These are phyloP conservation scores for Fusarium goolgardi DNA, from an alignment of 2,329 filamentous ascomycete species.

Conservation along the genomic window DNA sequence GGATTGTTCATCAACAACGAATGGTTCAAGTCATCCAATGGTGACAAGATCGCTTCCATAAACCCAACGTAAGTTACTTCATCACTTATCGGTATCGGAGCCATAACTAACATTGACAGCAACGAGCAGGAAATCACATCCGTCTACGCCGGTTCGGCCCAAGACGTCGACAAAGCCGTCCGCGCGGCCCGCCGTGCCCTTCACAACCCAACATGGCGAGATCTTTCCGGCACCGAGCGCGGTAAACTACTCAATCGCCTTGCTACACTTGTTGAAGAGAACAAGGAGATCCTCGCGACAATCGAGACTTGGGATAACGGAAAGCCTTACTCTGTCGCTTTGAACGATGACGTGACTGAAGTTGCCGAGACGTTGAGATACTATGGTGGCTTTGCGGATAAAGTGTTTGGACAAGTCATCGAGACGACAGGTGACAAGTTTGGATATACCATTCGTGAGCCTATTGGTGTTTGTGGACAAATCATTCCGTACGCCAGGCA, in stretches of 20 bases:
- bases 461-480: conserved; percentile 78
- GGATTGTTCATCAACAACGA: conserved; percentile 84
- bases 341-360: conserved; percentile 72
- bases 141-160: conserved; percentile 48
- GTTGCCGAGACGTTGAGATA: conserved; percentile 68
- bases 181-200: conserved; percentile 72
- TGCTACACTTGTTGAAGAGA: conserved; percentile 74
- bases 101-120: conserved; percentile 25
- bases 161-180: conserved; percentile 52
- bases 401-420: conserved; percentile 81
- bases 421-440: conserved; percentile 75
- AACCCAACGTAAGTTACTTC: conserved; percentile 57
- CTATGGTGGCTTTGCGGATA: conserved; percentile 83
- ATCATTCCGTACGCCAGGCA: conserved; percentile 68
- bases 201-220: conserved; percentile 74
- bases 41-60: conserved; percentile 67
- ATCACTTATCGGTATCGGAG: accelerated
- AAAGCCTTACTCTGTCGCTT: conserved; percentile 70
- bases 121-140: conserved; percentile 50
- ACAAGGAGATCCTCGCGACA: conserved; percentile 62
- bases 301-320: conserved; percentile 87
- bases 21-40: conserved; percentile 71
- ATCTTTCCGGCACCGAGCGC: conserved; percentile 73
- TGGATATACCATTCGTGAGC: conserved; percentile 79
- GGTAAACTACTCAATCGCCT: conserved; percentile 77